Evolutionary conservation across 495 filamentous ascomycete genomes (phyloP).

Genomic region (Paragyromitra xinjiangensis): DNA sequence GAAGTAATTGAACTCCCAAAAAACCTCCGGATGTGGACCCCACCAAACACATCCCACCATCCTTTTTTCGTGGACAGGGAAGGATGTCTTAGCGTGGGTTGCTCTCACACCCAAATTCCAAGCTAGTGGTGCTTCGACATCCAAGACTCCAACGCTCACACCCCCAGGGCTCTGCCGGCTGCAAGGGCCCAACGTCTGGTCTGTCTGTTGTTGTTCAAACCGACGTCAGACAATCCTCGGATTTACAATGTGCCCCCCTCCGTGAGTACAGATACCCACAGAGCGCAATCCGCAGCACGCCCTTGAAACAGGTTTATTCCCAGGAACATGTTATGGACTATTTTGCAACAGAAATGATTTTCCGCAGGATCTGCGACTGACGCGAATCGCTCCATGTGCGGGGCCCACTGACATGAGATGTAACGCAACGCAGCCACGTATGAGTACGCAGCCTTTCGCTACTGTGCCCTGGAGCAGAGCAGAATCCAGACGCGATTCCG

Average conservation of each 20-base stretch:
- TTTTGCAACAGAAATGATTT: constrained; percentile 18
- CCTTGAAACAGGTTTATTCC: constrained; percentile 37
- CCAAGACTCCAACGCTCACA: constrained; percentile 22
- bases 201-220: constrained; percentile 27
- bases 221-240: constrained; percentile 44
- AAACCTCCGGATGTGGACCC: constrained; percentile 34
- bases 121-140: constrained; percentile 24
- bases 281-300: constrained; percentile 24
- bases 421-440: constrained; percentile 46
- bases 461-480: not conserved
- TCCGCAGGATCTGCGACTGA: constrained; percentile 33
- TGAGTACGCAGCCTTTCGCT: constrained; percentile 10
- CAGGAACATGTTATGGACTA: constrained; percentile 15
- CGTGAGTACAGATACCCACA: constrained; percentile 30
- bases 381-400: constrained; percentile 24
- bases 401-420: constrained; percentile 40
- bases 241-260: constrained; percentile 18
- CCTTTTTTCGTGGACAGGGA: constrained; percentile 22
- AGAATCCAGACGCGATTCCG: constrained; percentile 22
- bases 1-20: constrained; percentile 7
- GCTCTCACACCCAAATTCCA: constrained; percentile 28
- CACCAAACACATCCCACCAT: constrained; percentile 38
- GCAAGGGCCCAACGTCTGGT: constrained; percentile 49
- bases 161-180: constrained; percentile 26
- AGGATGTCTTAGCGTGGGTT: constrained; percentile 25